Percentiles rank a stretch among this genome's conserved stretches.
phyloP scores from a whole-genome alignment of 2,329 filamentous ascomycete species.

The Karstenula rhodostoma region DNA sequence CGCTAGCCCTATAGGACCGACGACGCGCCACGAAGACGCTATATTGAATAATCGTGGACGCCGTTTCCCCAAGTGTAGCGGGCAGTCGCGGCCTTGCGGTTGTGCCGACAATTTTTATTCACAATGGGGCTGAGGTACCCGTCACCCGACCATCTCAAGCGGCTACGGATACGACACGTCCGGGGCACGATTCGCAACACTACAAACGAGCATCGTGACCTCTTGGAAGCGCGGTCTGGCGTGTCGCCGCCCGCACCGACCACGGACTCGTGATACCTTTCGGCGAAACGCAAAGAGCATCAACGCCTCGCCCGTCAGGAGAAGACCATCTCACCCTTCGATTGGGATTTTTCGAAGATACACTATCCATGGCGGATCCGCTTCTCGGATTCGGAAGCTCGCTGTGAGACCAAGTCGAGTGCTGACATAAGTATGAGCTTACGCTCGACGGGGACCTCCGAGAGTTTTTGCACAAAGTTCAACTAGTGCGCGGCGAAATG shows the following conservation, averaged over 20 bases:
- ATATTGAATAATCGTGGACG: neutral
- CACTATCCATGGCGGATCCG: neutral
- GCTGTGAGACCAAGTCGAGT: neutral
- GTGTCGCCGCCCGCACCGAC: constrained; percentile 22
- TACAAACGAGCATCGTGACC: constrained; percentile 43
- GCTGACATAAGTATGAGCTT: neutral
- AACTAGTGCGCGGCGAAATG: neutral
- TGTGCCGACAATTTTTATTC: constrained; percentile 17
- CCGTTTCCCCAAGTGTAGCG: constrained; percentile 18
- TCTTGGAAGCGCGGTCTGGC: constrained; percentile 17
- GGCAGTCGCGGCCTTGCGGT: constrained; percentile 28
- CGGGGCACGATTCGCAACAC: constrained; percentile 32
- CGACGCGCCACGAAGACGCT: neutral
- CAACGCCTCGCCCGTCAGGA: neutral
- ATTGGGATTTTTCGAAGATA: neutral
- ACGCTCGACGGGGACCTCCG: neutral
- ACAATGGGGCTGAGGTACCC: constrained; percentile 24
- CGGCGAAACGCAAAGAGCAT: neutral
- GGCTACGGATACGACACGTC: constrained; percentile 32
- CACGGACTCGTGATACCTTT: constrained; percentile 25
- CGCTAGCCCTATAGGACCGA: constrained; percentile 12
- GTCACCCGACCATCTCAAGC: constrained; percentile 27
- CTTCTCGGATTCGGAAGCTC: neutral
- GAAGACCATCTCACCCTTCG: neutral
- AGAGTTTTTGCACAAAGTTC: neutral